Evolutionary conservation across 2,329 filamentous ascomycete species (phyloP), one percentile per base, ranked within the genome.

Genomic region (Xylogone sp.): DNA sequence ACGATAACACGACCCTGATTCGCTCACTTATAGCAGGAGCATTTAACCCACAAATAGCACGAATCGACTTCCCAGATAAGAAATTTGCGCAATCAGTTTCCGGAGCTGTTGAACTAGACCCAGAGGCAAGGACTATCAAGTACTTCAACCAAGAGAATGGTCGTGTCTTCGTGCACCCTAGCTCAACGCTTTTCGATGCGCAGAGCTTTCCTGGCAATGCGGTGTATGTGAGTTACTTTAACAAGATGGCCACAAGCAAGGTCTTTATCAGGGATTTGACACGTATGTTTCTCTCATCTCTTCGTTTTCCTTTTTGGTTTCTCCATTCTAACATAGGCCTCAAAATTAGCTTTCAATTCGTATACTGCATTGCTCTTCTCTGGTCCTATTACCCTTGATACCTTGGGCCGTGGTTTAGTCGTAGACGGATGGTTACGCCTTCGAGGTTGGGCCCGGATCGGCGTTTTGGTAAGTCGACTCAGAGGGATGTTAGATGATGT

Each of bases 1-100:
- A 74, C 50, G 62, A 65, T 45, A 75, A 75, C 53, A 70, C 57
- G 8, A 39, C 64, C 21, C 60, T 68, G 10, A 52, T 68, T 18
- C 62, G 66, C 12, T 68, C 66, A 4, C 61, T 68, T 16, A 69
- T 76, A 8, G 76, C 77, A 2, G 76, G 71, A 13, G 69, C 76
- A 2, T 77, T 80, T 68, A 75, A 75, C 42, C 94, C 94, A 0
- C 93, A 97, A 69, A 84, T 97, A 57, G 91, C 91, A 13, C 84
- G 92, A 49, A 96, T 99, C 65, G 87, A 91, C 58, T 90, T 97
- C 60, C 94, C 94, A 0, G 90, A 96, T 71, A 96, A 96, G 75
- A 97, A 97, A 69, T 99, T 95, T 69, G 88, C 89, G 12, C 84
- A 86, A 31, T 90, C 89, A 2, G 82, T 95, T 56, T 89, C 90